A percentile compares a stretch with the other conserved stretches of the same genome.
These are phyloP conservation scores for Hymenotorrendiella dingleyae DNA, from an alignment of 2,329 filamentous ascomycete species.

Conservation along the genomic window DNA sequence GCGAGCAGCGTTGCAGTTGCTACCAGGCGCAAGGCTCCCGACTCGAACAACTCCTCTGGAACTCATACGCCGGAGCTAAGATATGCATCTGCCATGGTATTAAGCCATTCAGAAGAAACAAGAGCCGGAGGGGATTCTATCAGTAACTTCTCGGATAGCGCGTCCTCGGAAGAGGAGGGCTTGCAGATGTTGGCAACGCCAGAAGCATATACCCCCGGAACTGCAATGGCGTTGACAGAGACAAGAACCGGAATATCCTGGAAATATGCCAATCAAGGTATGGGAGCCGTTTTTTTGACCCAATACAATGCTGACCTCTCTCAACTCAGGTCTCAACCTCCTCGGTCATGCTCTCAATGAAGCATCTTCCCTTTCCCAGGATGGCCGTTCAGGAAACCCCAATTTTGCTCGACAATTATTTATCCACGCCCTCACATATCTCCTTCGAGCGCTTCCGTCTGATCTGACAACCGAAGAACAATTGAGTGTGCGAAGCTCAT, in stretches of 20 bases:
- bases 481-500: slow-evolving; percentile 43
- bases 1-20: slow-evolving; percentile 28
- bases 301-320: neutral
- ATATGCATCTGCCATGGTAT: slow-evolving; percentile 21
- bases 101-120: slow-evolving; percentile 9
- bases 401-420: slow-evolving; percentile 56
- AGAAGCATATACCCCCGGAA: neutral
- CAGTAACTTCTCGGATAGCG: slow-evolving; percentile 14
- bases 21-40: slow-evolving; percentile 10
- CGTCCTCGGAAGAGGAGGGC: slow-evolving; percentile 18
- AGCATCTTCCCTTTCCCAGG: slow-evolving; percentile 31
- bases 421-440: slow-evolving; percentile 56
- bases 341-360: slow-evolving; percentile 41
- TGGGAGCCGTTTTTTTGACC: neutral
- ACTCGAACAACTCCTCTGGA: slow-evolving; percentile 29
- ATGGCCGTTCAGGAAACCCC: slow-evolving; percentile 31
- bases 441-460: slow-evolving; percentile 55
- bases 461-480: slow-evolving; percentile 51
- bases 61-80: slow-evolving; percentile 21
- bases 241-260: slow-evolving; percentile 38
- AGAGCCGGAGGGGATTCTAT: slow-evolving; percentile 11
- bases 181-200: neutral
- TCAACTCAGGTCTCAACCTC: slow-evolving; percentile 38
- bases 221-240: slow-evolving; percentile 15
- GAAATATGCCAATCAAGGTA: slow-evolving; percentile 47